phyloP scores from a whole-genome alignment of 495 filamentous ascomycete genomes.

The Sporormia fimetaria region DNA sequence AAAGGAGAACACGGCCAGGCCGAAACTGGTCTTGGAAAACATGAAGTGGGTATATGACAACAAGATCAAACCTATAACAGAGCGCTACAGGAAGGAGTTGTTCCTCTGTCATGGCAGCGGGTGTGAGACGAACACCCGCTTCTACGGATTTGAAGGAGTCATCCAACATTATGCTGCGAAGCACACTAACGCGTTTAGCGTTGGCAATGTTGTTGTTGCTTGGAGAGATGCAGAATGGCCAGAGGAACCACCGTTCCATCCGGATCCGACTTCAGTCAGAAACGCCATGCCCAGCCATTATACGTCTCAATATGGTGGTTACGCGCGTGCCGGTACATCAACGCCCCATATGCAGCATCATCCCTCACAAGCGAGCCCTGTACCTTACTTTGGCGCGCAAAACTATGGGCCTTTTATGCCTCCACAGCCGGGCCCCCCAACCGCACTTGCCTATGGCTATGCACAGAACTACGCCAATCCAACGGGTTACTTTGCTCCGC shows the following conservation, averaged over 20 bases:
- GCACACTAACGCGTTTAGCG: conserved; percentile 56
- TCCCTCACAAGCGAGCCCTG: conserved; percentile 32
- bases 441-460: conserved; percentile 14
- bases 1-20: conserved; percentile 43
- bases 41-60: conserved; percentile 77
- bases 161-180: conserved; percentile 75
- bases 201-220: conserved; percentile 55
- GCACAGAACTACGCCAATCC: conserved; percentile 9
- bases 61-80: conserved; percentile 57
- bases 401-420: conserved; percentile 34
- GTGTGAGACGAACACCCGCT: conserved; percentile 49
- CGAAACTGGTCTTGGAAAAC: conserved; percentile 60
- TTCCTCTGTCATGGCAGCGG: conserved; percentile 54
- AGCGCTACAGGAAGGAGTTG: conserved; percentile 50
- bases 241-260: conserved; percentile 54
- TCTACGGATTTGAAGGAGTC: conserved; percentile 63
- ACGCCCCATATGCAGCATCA: conserved; percentile 24
- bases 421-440: conserved; percentile 20
- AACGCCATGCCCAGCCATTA: no score
- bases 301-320: conserved; percentile 32
- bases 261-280: conserved; percentile 40
- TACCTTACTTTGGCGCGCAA: conserved; percentile 34
- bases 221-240: conserved; percentile 72
- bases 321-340: conserved; percentile 25
- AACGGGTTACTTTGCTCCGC: conserved; percentile 13